A percentile compares a stretch with the other conserved stretches of the same genome.
phyloP scores from a whole-genome alignment of 1,139 yeast species.

The Candida anutae region DNA sequence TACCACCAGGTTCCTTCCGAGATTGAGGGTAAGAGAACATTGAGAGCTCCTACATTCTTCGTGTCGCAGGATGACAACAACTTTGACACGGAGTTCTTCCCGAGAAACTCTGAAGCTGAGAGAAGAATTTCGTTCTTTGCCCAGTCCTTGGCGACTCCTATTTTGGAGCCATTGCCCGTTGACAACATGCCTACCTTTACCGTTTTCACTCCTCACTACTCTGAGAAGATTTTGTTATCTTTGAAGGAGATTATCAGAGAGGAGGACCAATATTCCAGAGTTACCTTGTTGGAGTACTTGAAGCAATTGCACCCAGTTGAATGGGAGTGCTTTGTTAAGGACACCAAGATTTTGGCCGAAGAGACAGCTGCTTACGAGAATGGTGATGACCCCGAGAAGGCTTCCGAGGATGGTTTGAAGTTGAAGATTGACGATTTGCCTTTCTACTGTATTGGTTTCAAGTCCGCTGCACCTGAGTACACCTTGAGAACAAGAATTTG shows the following conservation, averaged over 20 bases:
- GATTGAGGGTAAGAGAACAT: conserved; percentile 94
- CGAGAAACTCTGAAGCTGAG: conserved; percentile 94
- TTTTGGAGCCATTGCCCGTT: conserved; percentile 96
- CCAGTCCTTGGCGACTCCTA: conserved; percentile 95
- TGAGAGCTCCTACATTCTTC: conserved; percentile 97
- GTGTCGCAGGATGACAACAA: conserved; percentile 96
- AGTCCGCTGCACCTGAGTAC: conserved; percentile 98
- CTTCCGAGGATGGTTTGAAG: conserved; percentile 66
- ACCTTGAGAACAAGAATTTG: conserved; percentile 97
- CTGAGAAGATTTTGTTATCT: conserved; percentile 91
- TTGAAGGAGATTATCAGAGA: conserved; percentile 97
- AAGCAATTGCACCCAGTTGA: conserved; percentile 97
- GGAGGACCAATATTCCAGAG: conserved; percentile 97
- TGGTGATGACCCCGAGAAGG: conserved; percentile 59
- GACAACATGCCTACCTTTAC: conserved; percentile 99
- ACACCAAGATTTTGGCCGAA: conserved; percentile 95
- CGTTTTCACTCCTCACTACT: conserved; percentile 94
- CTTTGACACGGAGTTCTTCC: conserved; percentile 93
- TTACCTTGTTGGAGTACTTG: conserved; percentile 89
- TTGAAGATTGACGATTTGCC: conserved; percentile 95
- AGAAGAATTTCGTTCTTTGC: conserved; percentile 99
- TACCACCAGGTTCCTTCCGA: conserved; percentile 98
- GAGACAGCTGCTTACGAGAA: conserved; percentile 86
- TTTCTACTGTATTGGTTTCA: conserved; percentile 98
- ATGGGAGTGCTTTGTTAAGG: conserved; percentile 99